phyloP scores from a whole-genome alignment of 352 stramenopile species.

The Pythium vanterpoolii region DNA sequence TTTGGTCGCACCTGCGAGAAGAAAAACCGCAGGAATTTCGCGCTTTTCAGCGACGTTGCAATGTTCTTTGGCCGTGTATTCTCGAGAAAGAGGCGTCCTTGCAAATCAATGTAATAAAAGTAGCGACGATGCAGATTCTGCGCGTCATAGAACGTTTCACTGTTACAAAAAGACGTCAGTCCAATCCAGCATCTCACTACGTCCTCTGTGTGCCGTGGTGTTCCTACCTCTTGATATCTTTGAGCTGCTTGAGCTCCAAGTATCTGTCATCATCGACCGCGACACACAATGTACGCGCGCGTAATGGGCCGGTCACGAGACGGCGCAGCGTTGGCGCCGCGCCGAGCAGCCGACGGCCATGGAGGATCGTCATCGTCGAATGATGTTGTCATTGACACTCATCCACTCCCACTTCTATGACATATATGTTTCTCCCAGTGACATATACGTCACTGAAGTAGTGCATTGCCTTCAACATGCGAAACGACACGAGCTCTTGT shows the following conservation, averaged over 20 bases:
- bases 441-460: neutral
- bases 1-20: slow-evolving; percentile 66
- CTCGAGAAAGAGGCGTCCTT: slow-evolving; percentile 77
- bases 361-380: neutral
- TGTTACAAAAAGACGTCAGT: slow-evolving; percentile 18
- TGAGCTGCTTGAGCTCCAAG: slow-evolving; percentile 69
- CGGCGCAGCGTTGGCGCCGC: neutral
- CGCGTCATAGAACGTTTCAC: slow-evolving; percentile 70
- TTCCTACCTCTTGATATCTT: slow-evolving; percentile 75
- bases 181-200: too few relatives aligned
- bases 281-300: slow-evolving; percentile 2
- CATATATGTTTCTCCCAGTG: neutral
- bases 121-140: slow-evolving; percentile 61
- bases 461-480: neutral
- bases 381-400: neutral
- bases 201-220: neutral
- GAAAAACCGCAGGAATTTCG: slow-evolving; percentile 83
- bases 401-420: neutral
- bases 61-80: slow-evolving; percentile 84
- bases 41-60: slow-evolving; percentile 76
- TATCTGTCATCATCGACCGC: slow-evolving; percentile 57
- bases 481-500: neutral
- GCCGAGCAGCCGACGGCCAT: neutral
- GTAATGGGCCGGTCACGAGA: neutral
- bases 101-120: slow-evolving; percentile 85